A percentile compares a stretch with the other conserved stretches of the same genome.
phyloP scores from a whole-genome alignment of 2,329 filamentous ascomycete species.

The Aulographum hederae region DNA sequence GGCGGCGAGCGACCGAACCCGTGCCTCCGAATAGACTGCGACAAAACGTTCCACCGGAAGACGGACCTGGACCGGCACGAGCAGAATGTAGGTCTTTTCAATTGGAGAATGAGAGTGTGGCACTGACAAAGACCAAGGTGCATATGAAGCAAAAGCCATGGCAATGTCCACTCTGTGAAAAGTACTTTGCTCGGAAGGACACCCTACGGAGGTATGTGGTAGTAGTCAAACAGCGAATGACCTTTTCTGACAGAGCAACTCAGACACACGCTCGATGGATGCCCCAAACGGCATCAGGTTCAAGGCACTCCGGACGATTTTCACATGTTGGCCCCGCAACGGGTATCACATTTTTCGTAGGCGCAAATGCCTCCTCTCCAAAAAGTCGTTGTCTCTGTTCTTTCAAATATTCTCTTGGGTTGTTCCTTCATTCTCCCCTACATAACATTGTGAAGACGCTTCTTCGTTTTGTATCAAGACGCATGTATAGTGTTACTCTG shows the following conservation, averaged over 20 bases:
- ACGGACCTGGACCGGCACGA: conserved; percentile 51
- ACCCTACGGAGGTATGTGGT: neutral
- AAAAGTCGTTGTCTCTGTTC: too few relatives aligned
- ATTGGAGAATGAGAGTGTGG: neutral
- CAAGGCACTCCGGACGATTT: too few relatives aligned
- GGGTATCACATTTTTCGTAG: too few relatives aligned
- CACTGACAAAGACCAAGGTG: neutral
- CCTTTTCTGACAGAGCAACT: neutral
- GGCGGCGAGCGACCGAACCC: conserved; percentile 51
- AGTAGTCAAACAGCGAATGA: neutral
- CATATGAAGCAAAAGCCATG: neutral
- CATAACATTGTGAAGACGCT: too few relatives aligned
- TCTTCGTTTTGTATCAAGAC: too few relatives aligned
- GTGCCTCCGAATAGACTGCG: conserved; percentile 47
- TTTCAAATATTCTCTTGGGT: too few relatives aligned
- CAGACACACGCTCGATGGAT: neutral
- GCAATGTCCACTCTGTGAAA: neutral
- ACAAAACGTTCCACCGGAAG: conserved; percentile 62
- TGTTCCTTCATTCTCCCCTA: too few relatives aligned
- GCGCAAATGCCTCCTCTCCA: too few relatives aligned
- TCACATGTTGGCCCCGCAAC: too few relatives aligned
- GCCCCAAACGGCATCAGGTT: too few relatives aligned
- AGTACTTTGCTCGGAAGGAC: neutral
- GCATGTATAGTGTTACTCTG: too few relatives aligned
- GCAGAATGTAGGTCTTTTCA: conserved; percentile 29